Percentiles rank a stretch among this genome's conserved stretches.
These are phyloP conservation scores for Rhododendron williamsianum DNA, from an alignment of 148 eudicot genomes.

Conservation along the genomic window DNA sequence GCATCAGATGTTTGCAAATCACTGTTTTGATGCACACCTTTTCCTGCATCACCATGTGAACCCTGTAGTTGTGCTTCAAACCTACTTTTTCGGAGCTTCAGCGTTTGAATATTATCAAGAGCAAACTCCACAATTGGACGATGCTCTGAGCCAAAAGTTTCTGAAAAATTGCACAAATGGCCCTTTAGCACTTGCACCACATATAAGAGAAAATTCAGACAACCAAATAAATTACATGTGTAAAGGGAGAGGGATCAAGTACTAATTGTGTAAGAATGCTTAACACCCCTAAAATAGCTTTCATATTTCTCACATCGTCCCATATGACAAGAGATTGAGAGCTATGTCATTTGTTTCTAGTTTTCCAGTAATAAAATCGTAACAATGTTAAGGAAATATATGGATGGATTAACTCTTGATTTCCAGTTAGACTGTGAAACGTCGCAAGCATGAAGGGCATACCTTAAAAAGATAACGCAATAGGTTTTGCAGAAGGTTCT, in stretches of 20 bases:
- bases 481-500: background rate
- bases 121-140: slow-evolving; percentile 99
- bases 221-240: background rate
- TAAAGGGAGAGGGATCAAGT: background rate
- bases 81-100: slow-evolving; percentile 61
- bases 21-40: slow-evolving; percentile 24
- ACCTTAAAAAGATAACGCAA: background rate
- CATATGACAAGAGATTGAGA: background rate
- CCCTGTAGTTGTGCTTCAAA: slow-evolving; percentile 31
- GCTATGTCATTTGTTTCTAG: background rate
- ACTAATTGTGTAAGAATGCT: background rate
- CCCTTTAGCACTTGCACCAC: background rate
- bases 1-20: slow-evolving; percentile 18
- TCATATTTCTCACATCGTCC: background rate
- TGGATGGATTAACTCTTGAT: background rate
- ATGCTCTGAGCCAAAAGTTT: slow-evolving; percentile 70
- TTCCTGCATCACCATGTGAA: slow-evolving; percentile 4
- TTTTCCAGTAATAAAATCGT: background rate
- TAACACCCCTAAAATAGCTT: background rate
- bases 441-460: background rate
- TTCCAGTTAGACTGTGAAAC: background rate
- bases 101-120: slow-evolving; percentile 70
- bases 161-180: slow-evolving; percentile 29
- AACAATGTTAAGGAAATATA: background rate
- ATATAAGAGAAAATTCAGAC: slow-evolving; percentile 3